These are phyloP conservation scores for Pleomassaria siparia DNA, from an alignment of 2,329 filamentous ascomycete genomes.

Conservation along the genomic window DNA sequence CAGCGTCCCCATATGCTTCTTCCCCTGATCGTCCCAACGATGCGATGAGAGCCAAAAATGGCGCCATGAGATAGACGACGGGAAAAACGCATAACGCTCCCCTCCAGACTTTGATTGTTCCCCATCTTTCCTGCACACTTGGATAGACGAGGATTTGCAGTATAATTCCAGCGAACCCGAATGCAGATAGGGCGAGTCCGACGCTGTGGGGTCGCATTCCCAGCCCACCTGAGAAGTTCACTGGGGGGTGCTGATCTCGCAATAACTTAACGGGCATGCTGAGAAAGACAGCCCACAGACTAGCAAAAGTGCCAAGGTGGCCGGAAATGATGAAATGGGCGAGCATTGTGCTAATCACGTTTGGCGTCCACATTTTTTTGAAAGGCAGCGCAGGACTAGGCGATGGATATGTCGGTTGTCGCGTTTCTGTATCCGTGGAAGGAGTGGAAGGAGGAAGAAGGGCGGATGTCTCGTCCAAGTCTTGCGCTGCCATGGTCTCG, in stretches of 20 bases:
- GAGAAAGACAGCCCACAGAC: slow-evolving; percentile 48
- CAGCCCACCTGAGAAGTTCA: slow-evolving; percentile 47
- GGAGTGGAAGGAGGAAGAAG: background rate
- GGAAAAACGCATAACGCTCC: slow-evolving; percentile 43
- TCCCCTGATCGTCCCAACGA: background rate
- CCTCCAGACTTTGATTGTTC: slow-evolving; percentile 40
- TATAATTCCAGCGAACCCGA: slow-evolving; percentile 44
- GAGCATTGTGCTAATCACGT: slow-evolving; percentile 43
- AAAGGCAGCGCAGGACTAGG: slow-evolving; percentile 31
- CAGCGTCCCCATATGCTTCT: background rate
- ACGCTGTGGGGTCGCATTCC: slow-evolving; percentile 44
- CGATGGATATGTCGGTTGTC: background rate
- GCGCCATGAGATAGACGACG: slow-evolving; percentile 41
- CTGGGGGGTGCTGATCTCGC: slow-evolving; percentile 24
- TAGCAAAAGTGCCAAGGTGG: slow-evolving; percentile 48
- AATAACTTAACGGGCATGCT: slow-evolving; percentile 36
- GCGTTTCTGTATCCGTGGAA: background rate
- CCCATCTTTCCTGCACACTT: slow-evolving; percentile 37
- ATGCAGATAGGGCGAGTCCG: slow-evolving; percentile 44
- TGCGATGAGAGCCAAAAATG: slow-evolving; percentile 27
- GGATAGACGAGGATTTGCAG: slow-evolving; percentile 47
- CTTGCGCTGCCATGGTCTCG: background rate
- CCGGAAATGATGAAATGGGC: slow-evolving; percentile 44
- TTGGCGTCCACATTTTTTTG: slow-evolving; percentile 44
- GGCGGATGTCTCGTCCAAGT: background rate